phyloP scores from a whole-genome alignment of 169 alveolate species.

The Theileria parva region DNA sequence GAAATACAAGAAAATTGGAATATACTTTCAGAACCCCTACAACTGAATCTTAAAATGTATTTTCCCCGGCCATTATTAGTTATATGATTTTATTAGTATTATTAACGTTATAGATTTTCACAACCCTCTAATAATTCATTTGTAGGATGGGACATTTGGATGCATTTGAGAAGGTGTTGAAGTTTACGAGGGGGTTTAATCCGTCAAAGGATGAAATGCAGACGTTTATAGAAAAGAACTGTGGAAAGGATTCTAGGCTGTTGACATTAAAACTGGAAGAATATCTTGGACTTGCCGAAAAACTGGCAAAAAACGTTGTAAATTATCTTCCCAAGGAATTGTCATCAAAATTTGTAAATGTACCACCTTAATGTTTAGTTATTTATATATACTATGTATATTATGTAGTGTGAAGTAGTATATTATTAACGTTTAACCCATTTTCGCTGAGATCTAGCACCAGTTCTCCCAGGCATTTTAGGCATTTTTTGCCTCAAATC shows the following conservation, averaged over 20 bases:
- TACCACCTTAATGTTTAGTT: too few species aligned
- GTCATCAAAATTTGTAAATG: neutral
- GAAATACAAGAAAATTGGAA: constrained; percentile 90
- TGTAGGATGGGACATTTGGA: constrained; percentile 55
- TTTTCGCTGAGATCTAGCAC: constrained; percentile 79
- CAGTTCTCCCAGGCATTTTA: constrained; percentile 85
- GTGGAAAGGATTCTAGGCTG: constrained; percentile 27
- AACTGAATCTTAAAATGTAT: constrained; percentile 85
- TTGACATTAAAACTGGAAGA: constrained; percentile 24
- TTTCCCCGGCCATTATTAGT: too few species aligned
- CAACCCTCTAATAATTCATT: neutral
- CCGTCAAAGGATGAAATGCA: constrained; percentile 56
- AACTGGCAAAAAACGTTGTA: constrained; percentile 29
- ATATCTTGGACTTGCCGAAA: constrained; percentile 49
- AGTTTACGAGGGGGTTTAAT: constrained; percentile 64
- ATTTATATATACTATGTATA: too few species aligned
- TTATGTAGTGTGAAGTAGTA: neutral
- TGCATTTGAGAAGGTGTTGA: constrained; percentile 73
- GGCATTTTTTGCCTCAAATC: constrained; percentile 83
- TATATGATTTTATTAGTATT: too few species aligned
- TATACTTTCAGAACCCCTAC: constrained; percentile 92
- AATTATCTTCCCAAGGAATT: constrained; percentile 19
- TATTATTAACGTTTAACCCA: constrained; percentile 77
- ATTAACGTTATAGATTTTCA: too few species aligned
- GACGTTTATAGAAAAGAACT: constrained; percentile 43